Evolutionary conservation across 345 rosid species (phyloP).

Genomic region (Acer negundo): DNA sequence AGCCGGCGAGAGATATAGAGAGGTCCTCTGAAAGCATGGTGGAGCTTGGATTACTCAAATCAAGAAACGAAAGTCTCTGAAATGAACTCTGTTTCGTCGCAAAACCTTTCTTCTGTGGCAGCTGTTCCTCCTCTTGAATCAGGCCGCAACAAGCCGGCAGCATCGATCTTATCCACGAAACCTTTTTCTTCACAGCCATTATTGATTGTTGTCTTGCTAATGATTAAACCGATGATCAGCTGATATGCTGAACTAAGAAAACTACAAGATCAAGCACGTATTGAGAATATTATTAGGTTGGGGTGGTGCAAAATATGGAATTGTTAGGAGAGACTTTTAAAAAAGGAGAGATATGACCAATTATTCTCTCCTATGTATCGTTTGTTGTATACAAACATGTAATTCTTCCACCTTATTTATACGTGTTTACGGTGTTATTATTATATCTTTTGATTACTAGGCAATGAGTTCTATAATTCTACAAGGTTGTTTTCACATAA

Average conservation of each 20-base stretch:
- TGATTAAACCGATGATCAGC: too few relatives aligned
- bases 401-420: background rate
- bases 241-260: too few relatives aligned
- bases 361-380: constrained; percentile 14
- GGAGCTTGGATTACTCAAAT: constrained; percentile 71
- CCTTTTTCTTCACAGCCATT: constrained; percentile 53
- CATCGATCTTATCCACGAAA: constrained; percentile 48
- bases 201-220: constrained; percentile 22
- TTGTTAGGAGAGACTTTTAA: constrained; percentile 16
- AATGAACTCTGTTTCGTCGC: constrained; percentile 54
- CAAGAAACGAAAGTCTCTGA: constrained; percentile 57
- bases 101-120: constrained; percentile 31
- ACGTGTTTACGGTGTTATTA: background rate
- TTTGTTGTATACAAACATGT: background rate
- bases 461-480: constrained; percentile 13
- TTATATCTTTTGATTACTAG: constrained; percentile 19
- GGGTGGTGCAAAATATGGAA: constrained; percentile 9
- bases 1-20: constrained; percentile 75
- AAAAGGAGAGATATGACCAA: background rate
- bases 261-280: background rate
- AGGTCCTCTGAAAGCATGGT: constrained; percentile 62
- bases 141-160: constrained; percentile 44
- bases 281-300: background rate
- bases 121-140: constrained; percentile 1
- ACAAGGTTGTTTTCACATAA: constrained; percentile 24